Evolutionary conservation across 441 rosid species (phyloP).

Genomic region (Isatis lusitanica): DNA sequence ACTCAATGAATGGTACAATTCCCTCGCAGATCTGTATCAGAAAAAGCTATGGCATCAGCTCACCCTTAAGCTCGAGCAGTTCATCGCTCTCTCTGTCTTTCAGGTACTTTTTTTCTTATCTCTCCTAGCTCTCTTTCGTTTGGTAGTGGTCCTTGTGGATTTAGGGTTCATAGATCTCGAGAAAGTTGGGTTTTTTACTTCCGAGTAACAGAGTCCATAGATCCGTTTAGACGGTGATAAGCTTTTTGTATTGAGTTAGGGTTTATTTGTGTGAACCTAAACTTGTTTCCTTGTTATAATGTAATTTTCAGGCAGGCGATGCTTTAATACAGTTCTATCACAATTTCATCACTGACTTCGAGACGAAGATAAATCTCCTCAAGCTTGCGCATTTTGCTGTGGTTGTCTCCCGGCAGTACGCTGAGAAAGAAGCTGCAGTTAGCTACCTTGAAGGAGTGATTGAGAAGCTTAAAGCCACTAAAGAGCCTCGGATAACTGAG

Average conservation of each 20-base stretch:
- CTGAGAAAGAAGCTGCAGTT: slow-evolving; percentile 86
- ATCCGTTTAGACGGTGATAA: neutral
- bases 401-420: slow-evolving; percentile 78
- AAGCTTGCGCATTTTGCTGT: slow-evolving; percentile 94
- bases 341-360: slow-evolving; percentile 88
- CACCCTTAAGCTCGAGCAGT: slow-evolving; percentile 89
- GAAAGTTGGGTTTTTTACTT: neutral
- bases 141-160: neutral
- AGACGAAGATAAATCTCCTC: slow-evolving; percentile 92
- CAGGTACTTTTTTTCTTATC: slow-evolving; percentile 53
- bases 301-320: slow-evolving; percentile 85
- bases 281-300: neutral
- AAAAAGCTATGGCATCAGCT: slow-evolving; percentile 98
- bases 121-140: neutral
- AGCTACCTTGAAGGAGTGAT: slow-evolving; percentile 76
- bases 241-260: slow-evolving; percentile 5
- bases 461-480: slow-evolving; percentile 70
- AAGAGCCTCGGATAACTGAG: slow-evolving; percentile 73
- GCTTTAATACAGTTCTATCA: slow-evolving; percentile 78
- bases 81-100: slow-evolving; percentile 70
- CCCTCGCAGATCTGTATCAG: slow-evolving; percentile 84
- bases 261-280: neutral
- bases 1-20: slow-evolving; percentile 76
- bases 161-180: slow-evolving; percentile 30
- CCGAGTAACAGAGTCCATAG: neutral